phyloP scores from a whole-genome alignment of 768 basidiomycete species.

The Baorangia bicolor region DNA sequence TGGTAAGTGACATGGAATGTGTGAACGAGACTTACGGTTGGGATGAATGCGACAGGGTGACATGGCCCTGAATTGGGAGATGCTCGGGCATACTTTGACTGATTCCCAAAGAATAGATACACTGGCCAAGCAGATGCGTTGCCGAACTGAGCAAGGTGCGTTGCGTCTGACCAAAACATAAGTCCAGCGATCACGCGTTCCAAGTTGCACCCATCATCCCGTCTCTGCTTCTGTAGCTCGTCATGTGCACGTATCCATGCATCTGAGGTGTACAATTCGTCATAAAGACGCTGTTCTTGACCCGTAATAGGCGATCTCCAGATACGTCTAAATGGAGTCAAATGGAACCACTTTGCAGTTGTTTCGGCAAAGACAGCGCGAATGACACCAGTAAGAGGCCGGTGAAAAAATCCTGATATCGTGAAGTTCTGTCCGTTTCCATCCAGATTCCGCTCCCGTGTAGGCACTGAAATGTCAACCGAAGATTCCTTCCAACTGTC shows the following conservation, averaged over 20 bases:
- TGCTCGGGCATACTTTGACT: not conserved
- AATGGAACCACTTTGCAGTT: constrained; percentile 16
- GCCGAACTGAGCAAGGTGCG: not conserved
- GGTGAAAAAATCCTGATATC: constrained; percentile 29
- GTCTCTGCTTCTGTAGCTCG: constrained; percentile 4
- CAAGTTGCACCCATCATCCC: not conserved
- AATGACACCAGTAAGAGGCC: constrained; percentile 17
- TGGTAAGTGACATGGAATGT: not conserved
- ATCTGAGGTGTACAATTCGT: not conserved
- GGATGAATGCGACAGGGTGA: not conserved
- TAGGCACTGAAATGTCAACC: constrained; percentile 31
- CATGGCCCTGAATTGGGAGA: not conserved
- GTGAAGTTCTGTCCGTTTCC: constrained; percentile 18
- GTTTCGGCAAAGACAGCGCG: constrained; percentile 3
- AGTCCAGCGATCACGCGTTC: not conserved
- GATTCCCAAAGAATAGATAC: not conserved
- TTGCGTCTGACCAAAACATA: not conserved
- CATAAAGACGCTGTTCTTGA: not conserved
- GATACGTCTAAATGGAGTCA: constrained; percentile 20
- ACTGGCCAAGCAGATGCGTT: not conserved
- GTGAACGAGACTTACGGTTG: not conserved
- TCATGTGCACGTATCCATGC: constrained; percentile 15
- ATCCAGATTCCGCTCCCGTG: constrained; percentile 10
- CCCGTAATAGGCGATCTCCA: not conserved
- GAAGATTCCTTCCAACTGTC: no score